Evolutionary conservation across 1,284 basidiomycete genomes (phyloP), one percentile per base, ranked within the genome.

Genomic region (Testicularia cyperi): DNA sequence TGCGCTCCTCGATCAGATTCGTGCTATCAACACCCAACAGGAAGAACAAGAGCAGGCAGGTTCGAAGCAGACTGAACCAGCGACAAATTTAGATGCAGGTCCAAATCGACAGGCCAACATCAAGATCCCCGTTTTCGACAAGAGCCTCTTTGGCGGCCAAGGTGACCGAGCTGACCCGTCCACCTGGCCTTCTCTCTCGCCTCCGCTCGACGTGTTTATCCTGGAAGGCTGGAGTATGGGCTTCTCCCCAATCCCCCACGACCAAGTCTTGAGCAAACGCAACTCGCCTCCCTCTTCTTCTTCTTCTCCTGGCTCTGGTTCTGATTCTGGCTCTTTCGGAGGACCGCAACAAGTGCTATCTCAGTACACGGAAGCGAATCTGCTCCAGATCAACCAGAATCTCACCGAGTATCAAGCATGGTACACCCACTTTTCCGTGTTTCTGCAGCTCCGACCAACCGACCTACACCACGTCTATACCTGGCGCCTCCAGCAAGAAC

Each of bases 151-250:
- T 38, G 22, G 38, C 26, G 58, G 58, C 20, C 37, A 62, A 20
- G 58, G 58, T 14, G 58, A 56, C 22, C 39, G 53, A 5, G 44
- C 36, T 14, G 8, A 13, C 8, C 21, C 33, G 6, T 13, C 8
- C 20, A 21, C 33, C 19, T 13, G 46, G 20, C 47, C 52, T 3
- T 21, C 37, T 5, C 4, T 62, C 1, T 16, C 31, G 1, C 9
- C 46, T 1, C 52, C 53, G 1, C 22, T 62, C 1, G 58, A 62
- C 28, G 38, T 62, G 10, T 62, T 62, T 20, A 54, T 62, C 16
- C 38, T 62, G 10, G 58, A 62, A 25, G 58, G 58, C 16, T 62
- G 58, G 58, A 52, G 44, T 26, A 56, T 62, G 58, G 58, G 58
- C 14, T 62, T 62, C 29, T 47, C 52, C 2, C 28, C 47, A 5